A percentile compares a stretch with the other conserved stretches of the same genome.
These are phyloP conservation scores for Suillus paluster DNA, from an alignment of 768 basidiomycete species.

Conservation along the genomic window DNA sequence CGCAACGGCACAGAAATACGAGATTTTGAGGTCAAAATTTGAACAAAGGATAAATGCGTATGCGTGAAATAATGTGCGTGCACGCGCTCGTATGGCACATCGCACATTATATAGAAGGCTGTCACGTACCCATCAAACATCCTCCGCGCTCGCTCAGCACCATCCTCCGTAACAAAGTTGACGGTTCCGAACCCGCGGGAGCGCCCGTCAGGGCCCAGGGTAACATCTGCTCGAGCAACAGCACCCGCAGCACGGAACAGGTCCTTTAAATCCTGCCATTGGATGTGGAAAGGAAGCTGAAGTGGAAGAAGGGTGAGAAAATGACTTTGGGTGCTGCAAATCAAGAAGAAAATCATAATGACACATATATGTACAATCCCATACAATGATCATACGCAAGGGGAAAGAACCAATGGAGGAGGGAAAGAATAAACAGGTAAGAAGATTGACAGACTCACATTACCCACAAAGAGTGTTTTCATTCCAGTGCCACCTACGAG, in stretches of 20 bases:
- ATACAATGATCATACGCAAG: background rate
- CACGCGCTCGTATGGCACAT: background rate
- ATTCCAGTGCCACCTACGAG: constrained; percentile 34
- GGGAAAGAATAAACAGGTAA: background rate
- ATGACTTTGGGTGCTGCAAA: background rate
- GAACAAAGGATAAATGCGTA: background rate
- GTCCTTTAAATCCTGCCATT: constrained; percentile 99
- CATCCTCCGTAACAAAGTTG: constrained; percentile 78
- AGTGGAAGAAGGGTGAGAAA: background rate
- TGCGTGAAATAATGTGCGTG: background rate
- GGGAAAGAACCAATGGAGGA: constrained; percentile 8
- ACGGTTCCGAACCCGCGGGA: constrained; percentile 95
- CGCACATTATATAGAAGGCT: background rate
- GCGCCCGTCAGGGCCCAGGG: constrained; percentile 84
- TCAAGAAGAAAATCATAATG: too few species aligned
- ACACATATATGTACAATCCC: too few species aligned
- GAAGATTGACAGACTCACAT: constrained; percentile 55
- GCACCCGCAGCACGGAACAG: constrained; percentile 91
- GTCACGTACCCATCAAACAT: constrained; percentile 87
- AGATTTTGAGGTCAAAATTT: background rate
- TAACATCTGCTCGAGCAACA: constrained; percentile 89
- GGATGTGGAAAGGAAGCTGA: constrained; percentile 89
- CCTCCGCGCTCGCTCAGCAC: constrained; percentile 81
- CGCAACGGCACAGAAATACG: background rate
- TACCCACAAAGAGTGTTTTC: constrained; percentile 85